Conservation (phyloP, 331 rosid species). For the Arachis monticola region DNA sequence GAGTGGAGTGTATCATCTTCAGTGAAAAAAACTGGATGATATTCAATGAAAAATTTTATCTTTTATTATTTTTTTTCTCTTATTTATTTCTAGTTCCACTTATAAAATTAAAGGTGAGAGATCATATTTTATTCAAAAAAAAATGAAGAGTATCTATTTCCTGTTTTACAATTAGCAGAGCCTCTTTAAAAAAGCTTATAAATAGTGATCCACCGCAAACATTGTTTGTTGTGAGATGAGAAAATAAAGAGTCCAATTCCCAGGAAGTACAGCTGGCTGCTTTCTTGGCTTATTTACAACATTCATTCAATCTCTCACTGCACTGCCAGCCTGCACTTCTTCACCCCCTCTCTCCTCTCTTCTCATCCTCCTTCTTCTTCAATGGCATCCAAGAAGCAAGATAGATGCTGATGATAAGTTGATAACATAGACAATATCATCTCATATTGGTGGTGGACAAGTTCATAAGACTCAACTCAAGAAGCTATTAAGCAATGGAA, state of each 20-base stretch:
- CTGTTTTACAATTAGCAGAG: too few relatives aligned
- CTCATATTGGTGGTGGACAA: conserved; percentile 25
- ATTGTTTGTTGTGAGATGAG: conserved; percentile 37
- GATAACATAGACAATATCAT: not conserved
- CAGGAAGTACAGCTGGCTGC: conserved; percentile 41
- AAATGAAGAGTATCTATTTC: too few relatives aligned
- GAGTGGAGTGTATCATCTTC: too few relatives aligned
- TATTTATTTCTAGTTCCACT: too few relatives aligned
- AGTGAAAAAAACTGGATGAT: too few relatives aligned
- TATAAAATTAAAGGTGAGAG: too few relatives aligned
- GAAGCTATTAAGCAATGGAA: conserved; percentile 58
- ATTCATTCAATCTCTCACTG: conserved; percentile 39
- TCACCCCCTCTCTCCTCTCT: conserved; percentile 16
- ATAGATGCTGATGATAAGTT: not conserved
- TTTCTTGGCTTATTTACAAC: conserved; percentile 32
- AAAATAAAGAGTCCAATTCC: conserved; percentile 36
- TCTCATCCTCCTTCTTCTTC: conserved; percentile 22
- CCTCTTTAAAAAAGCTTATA: conserved; percentile 41
- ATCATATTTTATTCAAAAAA: too few relatives aligned
- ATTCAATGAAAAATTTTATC: too few relatives aligned
- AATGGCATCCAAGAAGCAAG: conserved; percentile 34
- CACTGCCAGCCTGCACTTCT: conserved; percentile 36
- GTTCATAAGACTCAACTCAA: too few relatives aligned
- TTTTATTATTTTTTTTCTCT: too few relatives aligned
- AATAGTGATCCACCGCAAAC: conserved; percentile 37